Percentiles rank a stretch among this genome's conserved stretches.
phyloP scores from a whole-genome alignment of 2,329 filamentous ascomycete genomes.

The Cordyceps pruinosa region DNA sequence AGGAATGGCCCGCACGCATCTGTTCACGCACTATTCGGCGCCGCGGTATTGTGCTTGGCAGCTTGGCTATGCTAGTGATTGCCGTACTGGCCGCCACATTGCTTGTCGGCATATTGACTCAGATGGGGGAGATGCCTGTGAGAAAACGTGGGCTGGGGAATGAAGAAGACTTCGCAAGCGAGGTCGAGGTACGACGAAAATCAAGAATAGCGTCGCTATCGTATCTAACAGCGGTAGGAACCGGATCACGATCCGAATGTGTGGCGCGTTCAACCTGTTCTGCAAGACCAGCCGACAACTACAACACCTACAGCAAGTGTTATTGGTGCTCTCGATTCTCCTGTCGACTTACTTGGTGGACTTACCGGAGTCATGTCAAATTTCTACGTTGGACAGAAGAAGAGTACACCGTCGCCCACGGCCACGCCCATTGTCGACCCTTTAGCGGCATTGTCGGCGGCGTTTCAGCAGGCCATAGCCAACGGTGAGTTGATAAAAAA shows the following conservation, averaged over 20 bases:
- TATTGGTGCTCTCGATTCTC: not conserved
- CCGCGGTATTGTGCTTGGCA: constrained; percentile 9
- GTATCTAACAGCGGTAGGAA: not conserved
- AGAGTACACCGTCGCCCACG: not conserved
- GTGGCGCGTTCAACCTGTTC: not conserved
- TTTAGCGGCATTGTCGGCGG: not conserved
- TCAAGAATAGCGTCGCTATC: not conserved
- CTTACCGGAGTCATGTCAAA: not conserved
- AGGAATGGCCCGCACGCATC: constrained; percentile 1
- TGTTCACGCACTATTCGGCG: constrained; percentile 7
- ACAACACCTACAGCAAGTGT: not conserved
- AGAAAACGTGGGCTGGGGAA: not conserved
- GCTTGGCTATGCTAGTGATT: not conserved
- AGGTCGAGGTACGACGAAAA: not conserved
- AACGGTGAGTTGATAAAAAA: not conserved
- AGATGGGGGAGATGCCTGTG: no score
- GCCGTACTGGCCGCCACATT: not conserved
- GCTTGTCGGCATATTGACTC: not conserved
- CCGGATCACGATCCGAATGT: no score
- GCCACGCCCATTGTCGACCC: not conserved
- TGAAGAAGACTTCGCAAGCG: not conserved
- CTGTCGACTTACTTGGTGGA: constrained; percentile 4
- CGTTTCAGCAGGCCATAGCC: not conserved
- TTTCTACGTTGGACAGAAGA: not conserved
- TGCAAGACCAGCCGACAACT: not conserved